These are phyloP conservation scores for Ophidiomyces ophidiicola DNA, from an alignment of 2,329 filamentous ascomycete genomes.

Conservation along the genomic window DNA sequence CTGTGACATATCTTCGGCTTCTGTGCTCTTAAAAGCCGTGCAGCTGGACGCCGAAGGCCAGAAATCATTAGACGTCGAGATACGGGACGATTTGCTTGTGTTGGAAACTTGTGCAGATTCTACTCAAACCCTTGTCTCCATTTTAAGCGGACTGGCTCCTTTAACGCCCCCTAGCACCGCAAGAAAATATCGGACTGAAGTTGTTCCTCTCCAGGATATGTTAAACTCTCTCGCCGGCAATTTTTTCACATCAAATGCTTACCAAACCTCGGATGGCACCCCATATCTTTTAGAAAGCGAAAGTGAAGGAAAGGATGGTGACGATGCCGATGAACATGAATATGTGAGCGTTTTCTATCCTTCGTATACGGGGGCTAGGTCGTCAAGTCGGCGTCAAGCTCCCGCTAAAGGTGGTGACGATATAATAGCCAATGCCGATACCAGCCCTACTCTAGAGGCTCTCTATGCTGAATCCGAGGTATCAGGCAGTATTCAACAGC, in stretches of 20 bases:
- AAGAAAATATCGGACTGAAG: conserved; percentile 73
- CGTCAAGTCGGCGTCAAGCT: conserved; percentile 18
- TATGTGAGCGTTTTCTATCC: conserved; percentile 48
- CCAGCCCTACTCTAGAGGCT: conserved; percentile 36
- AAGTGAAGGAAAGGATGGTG: conserved; percentile 28
- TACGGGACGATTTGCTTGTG: conserved; percentile 75
- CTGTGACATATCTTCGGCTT: conserved; percentile 74
- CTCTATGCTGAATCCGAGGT: conserved; percentile 45
- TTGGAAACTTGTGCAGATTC: conserved; percentile 95
- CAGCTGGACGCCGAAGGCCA: conserved; percentile 45
- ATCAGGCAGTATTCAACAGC: conserved; percentile 45
- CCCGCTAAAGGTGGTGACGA: conserved; percentile 8
- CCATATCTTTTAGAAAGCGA: conserved; percentile 31
- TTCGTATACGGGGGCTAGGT: conserved; percentile 26
- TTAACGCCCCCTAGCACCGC: conserved; percentile 71
- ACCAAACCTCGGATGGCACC: conserved; percentile 29
- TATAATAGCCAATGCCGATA: background rate
- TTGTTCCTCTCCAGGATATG: conserved; percentile 76
- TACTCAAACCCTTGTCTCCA: conserved; percentile 74
- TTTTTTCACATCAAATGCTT: conserved; percentile 1
- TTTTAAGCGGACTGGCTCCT: conserved; percentile 68
- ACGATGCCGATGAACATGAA: conserved; percentile 31
- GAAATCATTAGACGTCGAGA: conserved; percentile 62
- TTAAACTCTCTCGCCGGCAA: conserved; percentile 64
- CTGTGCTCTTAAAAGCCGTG: conserved; percentile 50